A percentile compares a stretch with the other conserved stretches of the same genome.
These are phyloP conservation scores for Spergularia bocconei DNA, from an alignment of 148 eudicot species.

Conservation along the genomic window DNA sequence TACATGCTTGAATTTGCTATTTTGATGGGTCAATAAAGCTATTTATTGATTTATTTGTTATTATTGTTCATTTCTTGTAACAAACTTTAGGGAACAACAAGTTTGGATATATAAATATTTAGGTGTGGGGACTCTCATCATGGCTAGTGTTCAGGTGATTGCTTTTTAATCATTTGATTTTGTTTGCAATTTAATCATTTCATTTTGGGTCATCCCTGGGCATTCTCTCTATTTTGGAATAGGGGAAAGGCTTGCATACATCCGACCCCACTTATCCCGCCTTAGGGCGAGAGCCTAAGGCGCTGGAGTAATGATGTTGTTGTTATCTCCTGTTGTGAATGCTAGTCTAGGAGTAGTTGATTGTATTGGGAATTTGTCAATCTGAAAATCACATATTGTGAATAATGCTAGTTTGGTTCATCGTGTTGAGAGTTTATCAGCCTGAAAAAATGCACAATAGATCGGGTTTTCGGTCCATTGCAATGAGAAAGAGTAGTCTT, in stretches of 20 bases:
- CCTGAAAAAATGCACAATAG: too few relatives aligned
- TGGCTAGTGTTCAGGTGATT: slow-evolving; percentile 33
- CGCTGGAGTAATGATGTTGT: background rate
- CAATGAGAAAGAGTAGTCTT: too few relatives aligned
- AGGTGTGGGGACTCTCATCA: slow-evolving; percentile 18
- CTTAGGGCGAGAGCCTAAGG: too few relatives aligned
- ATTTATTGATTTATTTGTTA: background rate
- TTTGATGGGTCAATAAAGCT: background rate
- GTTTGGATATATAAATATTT: slow-evolving; percentile 14
- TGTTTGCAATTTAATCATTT: background rate
- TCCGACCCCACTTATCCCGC: too few relatives aligned
- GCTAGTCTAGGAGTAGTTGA: background rate
- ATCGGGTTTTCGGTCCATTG: too few relatives aligned
- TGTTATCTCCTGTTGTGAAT: background rate
- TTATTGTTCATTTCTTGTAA: background rate
- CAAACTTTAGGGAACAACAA: slow-evolving; percentile 3
- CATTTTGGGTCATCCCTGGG: too few relatives aligned
- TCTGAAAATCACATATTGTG: too few relatives aligned
- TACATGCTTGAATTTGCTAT: background rate
- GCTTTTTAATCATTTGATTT: background rate
- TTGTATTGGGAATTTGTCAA: too few relatives aligned
- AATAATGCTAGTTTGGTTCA: too few relatives aligned
- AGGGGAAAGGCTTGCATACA: too few relatives aligned
- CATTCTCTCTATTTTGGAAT: too few relatives aligned
- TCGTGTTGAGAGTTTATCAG: too few relatives aligned